These are phyloP conservation scores for Podaxis rugospora DNA, from an alignment of 768 basidiomycete species.

Conservation along the genomic window DNA sequence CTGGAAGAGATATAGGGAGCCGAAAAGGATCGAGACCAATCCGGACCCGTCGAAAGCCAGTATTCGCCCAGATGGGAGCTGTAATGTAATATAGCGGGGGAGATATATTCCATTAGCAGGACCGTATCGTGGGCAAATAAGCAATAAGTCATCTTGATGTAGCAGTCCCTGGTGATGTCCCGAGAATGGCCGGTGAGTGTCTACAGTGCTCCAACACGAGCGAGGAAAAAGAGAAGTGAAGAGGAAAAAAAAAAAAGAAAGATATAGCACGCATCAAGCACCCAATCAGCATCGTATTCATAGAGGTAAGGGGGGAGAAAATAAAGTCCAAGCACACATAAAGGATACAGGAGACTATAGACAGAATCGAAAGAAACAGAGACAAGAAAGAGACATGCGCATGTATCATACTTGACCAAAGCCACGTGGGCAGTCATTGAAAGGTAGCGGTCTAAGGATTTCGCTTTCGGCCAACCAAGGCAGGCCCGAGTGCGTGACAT, in stretches of 20 bases:
- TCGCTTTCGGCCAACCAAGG: conserved; percentile 6
- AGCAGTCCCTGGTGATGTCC: conserved; percentile 4
- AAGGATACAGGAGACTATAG: not conserved
- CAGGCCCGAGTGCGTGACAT: not conserved
- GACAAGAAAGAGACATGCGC: conserved; percentile 8
- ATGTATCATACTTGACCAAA: not conserved
- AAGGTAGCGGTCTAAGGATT: not conserved
- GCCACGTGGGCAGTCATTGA: not conserved
- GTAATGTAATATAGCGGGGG: conserved; percentile 10
- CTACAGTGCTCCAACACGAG: conserved; percentile 15
- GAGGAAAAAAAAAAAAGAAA: conserved; percentile 17
- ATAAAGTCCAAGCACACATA: conserved; percentile 9
- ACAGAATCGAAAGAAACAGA: conserved; percentile 11
- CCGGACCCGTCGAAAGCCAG: not conserved
- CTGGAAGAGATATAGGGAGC: not conserved
- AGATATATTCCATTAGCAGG: conserved; percentile 9
- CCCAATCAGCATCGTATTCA: conserved; percentile 9
- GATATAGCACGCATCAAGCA: conserved; percentile 12
- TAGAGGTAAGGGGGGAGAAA: not conserved
- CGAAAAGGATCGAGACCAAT: not conserved
- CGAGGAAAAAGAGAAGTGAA: conserved; percentile 14
- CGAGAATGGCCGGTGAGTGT: not conserved
- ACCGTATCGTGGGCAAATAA: conserved; percentile 5
- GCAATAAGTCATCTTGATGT: not conserved
- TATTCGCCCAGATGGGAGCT: conserved; percentile 9